Percentiles rank a stretch among this genome's conserved stretches.
Conservation (phyloP, 75 land plant species). For the Cupressus sempervirens region DNA sequence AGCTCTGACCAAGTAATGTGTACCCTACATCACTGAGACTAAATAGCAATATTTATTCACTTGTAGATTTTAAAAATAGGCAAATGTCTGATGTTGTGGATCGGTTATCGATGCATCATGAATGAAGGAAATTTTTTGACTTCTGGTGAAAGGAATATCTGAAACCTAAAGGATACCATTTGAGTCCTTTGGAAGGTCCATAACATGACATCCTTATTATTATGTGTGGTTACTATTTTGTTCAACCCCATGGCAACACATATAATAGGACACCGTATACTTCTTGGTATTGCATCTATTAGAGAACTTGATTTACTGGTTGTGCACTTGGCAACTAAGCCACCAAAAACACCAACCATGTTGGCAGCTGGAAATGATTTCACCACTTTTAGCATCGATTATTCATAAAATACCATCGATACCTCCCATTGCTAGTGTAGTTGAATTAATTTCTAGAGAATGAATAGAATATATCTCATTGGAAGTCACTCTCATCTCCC, state of each 20-base stretch:
- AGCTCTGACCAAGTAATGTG: background rate
- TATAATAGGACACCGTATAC: constrained; percentile 48
- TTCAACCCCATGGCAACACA: no score
- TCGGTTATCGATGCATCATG: no score
- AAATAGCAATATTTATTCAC: background rate
- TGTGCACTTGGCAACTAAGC: constrained; percentile 4
- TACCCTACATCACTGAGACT: background rate
- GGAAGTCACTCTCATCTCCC: constrained; percentile 58
- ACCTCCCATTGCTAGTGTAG: constrained; percentile 65
- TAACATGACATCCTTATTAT: constrained; percentile 47
- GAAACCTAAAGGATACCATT: no score
- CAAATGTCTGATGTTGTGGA: background rate
- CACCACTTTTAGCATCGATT: constrained; percentile 56
- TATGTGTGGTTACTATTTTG: constrained; percentile 73
- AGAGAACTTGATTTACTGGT: constrained; percentile 24
- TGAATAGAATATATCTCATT: no score
- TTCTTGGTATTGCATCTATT: constrained; percentile 33
- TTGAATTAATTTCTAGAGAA: constrained; percentile 48
- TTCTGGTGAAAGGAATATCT: no score
- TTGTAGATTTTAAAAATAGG: background rate
- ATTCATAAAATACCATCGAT: constrained; percentile 70
- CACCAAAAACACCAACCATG: background rate
- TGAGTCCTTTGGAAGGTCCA: constrained; percentile 41
- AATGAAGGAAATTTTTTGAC: no score
- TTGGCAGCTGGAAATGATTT: constrained; percentile 26